These are phyloP conservation scores for Hyphodiscus sp. DNA, from an alignment of 2,329 filamentous ascomycete species.

Conservation along the genomic window DNA sequence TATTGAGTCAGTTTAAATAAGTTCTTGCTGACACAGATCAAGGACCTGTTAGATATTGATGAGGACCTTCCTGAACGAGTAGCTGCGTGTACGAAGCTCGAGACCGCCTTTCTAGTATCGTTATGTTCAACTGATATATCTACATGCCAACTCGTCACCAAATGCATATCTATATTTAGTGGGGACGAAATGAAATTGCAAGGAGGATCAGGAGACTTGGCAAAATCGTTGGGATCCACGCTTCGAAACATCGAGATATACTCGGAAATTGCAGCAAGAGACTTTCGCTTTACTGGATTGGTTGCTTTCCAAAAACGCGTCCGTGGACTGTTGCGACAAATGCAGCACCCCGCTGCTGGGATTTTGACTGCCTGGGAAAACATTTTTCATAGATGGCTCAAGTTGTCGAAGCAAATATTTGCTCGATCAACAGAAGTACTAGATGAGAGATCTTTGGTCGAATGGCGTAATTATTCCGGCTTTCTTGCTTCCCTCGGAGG, in stretches of 20 bases:
- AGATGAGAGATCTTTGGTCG: slow-evolving; percentile 50
- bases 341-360: slow-evolving; percentile 58
- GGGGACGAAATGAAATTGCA: slow-evolving; percentile 50
- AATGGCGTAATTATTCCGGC: slow-evolving; percentile 65
- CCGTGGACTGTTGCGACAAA: slow-evolving; percentile 50
- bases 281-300: slow-evolving; percentile 60
- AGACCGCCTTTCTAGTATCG: slow-evolving; percentile 56
- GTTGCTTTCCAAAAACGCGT: slow-evolving; percentile 65
- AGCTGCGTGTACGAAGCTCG: slow-evolving; percentile 47
- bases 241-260: slow-evolving; percentile 57
- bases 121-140: slow-evolving; percentile 61
- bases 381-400: slow-evolving; percentile 59
- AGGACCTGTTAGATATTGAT: slow-evolving; percentile 50
- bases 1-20: neutral
- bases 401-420: slow-evolving; percentile 57
- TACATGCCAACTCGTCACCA: slow-evolving; percentile 57
- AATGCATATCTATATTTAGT: slow-evolving; percentile 55
- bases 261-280: slow-evolving; percentile 54
- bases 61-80: slow-evolving; percentile 50
- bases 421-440: slow-evolving; percentile 42
- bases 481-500: slow-evolving; percentile 62
- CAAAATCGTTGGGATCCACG: slow-evolving; percentile 45
- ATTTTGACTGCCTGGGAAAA: slow-evolving; percentile 62
- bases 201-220: slow-evolving; percentile 42
- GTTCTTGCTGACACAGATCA: neutral